A percentile compares a stretch with the other conserved stretches of the same genome.
Evolutionary conservation across 805 yeast species (phyloP).

Genomic region (Yarrowia sp.): DNA sequence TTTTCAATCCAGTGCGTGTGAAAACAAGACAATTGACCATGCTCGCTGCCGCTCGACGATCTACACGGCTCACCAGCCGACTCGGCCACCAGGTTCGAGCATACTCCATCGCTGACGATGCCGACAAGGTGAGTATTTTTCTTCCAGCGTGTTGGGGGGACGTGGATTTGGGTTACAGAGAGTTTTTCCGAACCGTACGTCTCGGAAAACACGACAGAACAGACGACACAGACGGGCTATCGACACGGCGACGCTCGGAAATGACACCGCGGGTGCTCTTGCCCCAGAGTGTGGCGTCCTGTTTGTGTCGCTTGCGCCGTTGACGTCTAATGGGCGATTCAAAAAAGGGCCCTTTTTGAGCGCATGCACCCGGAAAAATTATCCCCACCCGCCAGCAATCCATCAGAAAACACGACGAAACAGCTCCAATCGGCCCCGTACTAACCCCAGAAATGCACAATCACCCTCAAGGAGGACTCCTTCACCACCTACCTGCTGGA

Average conservation of each 20-base stretch:
- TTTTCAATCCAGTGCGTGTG: conserved; percentile 14
- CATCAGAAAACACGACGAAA: neutral
- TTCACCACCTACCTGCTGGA: conserved; percentile 83
- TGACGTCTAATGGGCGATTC: neutral
- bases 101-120: conserved; percentile 25
- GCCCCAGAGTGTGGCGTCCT: neutral
- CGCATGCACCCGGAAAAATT: conserved; percentile 22
- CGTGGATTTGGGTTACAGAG: conserved; percentile 26
- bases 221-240: neutral
- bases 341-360: neutral
- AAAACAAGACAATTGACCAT: conserved; percentile 25
- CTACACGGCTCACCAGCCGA: conserved; percentile 26
- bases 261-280: neutral
- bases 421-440: neutral
- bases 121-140: conserved; percentile 27
- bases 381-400: conserved; percentile 19
- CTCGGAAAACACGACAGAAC: neutral
- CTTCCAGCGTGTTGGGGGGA: conserved; percentile 15
- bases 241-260: neutral
- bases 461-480: conserved; percentile 50
- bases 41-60: conserved; percentile 24
- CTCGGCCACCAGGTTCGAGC: conserved; percentile 15
- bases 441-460: conserved; percentile 24
- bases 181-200: conserved; percentile 21
- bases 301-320: neutral